Conservation (phyloP, 306 rosid genomes). For the Citrullus amarus region DNA sequence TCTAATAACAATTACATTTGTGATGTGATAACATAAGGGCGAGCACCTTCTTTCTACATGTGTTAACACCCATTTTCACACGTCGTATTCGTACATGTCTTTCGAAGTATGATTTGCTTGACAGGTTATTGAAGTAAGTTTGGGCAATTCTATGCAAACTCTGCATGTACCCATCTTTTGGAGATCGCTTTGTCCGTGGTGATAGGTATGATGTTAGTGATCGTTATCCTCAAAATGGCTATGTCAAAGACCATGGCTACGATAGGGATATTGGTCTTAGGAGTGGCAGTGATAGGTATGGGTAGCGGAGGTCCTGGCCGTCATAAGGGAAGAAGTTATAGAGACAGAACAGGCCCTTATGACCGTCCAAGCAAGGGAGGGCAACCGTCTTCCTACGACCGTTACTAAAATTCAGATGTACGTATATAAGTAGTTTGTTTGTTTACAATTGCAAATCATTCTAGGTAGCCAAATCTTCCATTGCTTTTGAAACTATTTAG, state of each 20-base stretch:
- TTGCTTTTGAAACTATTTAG: background rate
- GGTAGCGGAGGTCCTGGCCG: conserved; percentile 56
- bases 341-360: conserved; percentile 73
- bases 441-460: background rate
- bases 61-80: background rate
- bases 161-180: conserved; percentile 52
- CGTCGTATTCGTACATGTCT: background rate
- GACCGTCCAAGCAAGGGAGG: conserved; percentile 61
- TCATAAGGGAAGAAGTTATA: conserved; percentile 58
- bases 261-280: conserved; percentile 53
- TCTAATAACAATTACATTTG: background rate
- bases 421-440: background rate
- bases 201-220: conserved; percentile 68
- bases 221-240: conserved; percentile 65
- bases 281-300: conserved; percentile 54
- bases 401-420: conserved; percentile 29
- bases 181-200: conserved; percentile 55
- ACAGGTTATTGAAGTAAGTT: background rate
- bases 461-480: background rate
- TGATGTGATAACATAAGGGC: background rate
- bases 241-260: conserved; percentile 65
- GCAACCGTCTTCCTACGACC: conserved; percentile 63
- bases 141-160: background rate
- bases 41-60: background rate
- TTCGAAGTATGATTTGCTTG: background rate